Base-by-base conservation (phyloP, 306 rosid genomes). In the Malus sieversii region DNA sequence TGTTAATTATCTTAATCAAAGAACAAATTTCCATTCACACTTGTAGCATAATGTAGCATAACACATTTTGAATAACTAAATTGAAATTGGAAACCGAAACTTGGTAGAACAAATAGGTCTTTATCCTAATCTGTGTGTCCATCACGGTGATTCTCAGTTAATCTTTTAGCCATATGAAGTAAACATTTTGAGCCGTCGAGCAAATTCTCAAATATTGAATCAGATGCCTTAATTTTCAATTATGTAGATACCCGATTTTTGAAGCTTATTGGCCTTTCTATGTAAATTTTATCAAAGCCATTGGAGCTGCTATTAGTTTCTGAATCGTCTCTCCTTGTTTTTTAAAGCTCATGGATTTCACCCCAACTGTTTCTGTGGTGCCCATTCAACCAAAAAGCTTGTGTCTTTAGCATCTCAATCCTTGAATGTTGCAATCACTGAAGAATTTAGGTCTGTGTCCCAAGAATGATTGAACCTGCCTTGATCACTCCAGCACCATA, bases 381-480 rank as follows among this genome's bases (percentile, higher is more conserved):
- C 68, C 79, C 11, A 53, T 53, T 3, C 72, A 66, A 19, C 71
- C 63, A 46, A 65, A 35, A 33, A 77, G 35, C 65, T 66, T 67
- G 29, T 30, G 68, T 16, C 52, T 40, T n/a, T 5, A 75, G 33
- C 35, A 55, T 76, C 60, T 65, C 80, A 29, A 59, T 71, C 80
- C 80, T 57, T 19, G 77, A 40, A 12, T 8, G 5, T 15, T 48
- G 55, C 55, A 15, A 15, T 15, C 20, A 48, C 16, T 0, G 55
- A 15, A 48, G 55, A 16, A 15, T 15, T 48, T 48, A 5, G 8
- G 55, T 16, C 8, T 14, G 19, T 48, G 55, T 29, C 44, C 58
- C 70, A 19, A 65, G 8, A 40, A 66, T 45, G 38, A 55, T 42
- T 22, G 66, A 73, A 69, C 73, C 68, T 68, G 71, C 66, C 16